A percentile compares a stretch with the other conserved stretches of the same genome.
Evolutionary conservation across 495 filamentous ascomycete species (phyloP).

Genomic region (Penicillium egyptiacum): DNA sequence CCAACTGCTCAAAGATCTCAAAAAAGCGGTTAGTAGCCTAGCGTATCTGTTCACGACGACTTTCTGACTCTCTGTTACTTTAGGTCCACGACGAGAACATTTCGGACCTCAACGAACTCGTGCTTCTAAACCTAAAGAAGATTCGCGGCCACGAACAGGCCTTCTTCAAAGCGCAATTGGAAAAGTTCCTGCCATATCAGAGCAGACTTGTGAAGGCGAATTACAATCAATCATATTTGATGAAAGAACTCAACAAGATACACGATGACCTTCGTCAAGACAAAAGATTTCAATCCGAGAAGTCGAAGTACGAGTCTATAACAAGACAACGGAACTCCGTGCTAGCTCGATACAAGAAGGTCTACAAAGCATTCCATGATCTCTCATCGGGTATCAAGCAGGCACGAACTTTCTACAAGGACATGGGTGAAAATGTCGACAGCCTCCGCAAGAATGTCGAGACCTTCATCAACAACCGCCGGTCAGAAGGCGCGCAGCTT

Average conservation of each 20-base stretch:
- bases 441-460: slow-evolving; percentile 97
- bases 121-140: slow-evolving; percentile 96
- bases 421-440: slow-evolving; percentile 94
- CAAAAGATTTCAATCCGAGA: slow-evolving; percentile 88
- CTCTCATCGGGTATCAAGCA: slow-evolving; percentile 81
- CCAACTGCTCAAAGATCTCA: slow-evolving; percentile 93
- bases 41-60: not conserved
- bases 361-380: slow-evolving; percentile 90
- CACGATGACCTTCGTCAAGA: slow-evolving; percentile 91
- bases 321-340: slow-evolving; percentile 79
- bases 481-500: slow-evolving; percentile 87
- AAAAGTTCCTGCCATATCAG: slow-evolving; percentile 94
- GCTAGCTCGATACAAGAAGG: slow-evolving; percentile 83
- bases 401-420: slow-evolving; percentile 88
- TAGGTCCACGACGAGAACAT: slow-evolving; percentile 96
- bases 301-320: slow-evolving; percentile 88
- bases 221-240: slow-evolving; percentile 87
- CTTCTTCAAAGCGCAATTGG: slow-evolving; percentile 89
- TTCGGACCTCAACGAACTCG: slow-evolving; percentile 51
- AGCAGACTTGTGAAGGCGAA: slow-evolving; percentile 85
- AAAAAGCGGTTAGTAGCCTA: slow-evolving; percentile 74
- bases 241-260: slow-evolving; percentile 90
- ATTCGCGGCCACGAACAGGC: slow-evolving; percentile 80
- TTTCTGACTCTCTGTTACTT: slow-evolving; percentile 6
- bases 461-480: slow-evolving; percentile 90